phyloP scores from a whole-genome alignment of 257 asterid genomes.

The Verbascum thapsus region DNA sequence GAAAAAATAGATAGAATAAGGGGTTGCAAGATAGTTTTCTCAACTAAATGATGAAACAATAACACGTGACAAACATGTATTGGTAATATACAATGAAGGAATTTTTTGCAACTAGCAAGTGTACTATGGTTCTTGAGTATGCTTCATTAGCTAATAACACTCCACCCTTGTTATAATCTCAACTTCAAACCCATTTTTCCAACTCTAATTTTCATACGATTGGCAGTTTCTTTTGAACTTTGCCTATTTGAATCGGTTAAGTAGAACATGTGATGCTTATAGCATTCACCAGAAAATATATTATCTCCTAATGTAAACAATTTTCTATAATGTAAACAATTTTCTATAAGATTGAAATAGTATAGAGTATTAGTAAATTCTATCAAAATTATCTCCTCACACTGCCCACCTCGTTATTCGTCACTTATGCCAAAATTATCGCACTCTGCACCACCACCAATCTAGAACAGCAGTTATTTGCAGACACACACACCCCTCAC shows the following conservation, averaged over 20 bases:
- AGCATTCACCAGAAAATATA: too few species aligned
- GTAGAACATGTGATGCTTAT: not conserved
- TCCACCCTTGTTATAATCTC: slow-evolving; percentile 13
- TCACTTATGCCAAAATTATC: not conserved
- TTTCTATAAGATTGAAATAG: too few species aligned
- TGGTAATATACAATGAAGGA: slow-evolving; percentile 11
- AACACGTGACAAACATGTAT: not conserved
- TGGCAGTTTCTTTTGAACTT: too few species aligned
- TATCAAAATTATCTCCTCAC: not conserved
- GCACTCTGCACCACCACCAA: not conserved
- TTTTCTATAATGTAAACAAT: too few species aligned
- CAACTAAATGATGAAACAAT: too few species aligned
- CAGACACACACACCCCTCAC: not conserved
- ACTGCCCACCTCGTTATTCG: not conserved
- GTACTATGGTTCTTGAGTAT: slow-evolving; percentile 12
- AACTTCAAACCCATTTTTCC: slow-evolving; percentile 9
- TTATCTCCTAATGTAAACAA: too few species aligned
- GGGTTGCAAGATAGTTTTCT: too few species aligned
- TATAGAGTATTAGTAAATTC: not conserved
- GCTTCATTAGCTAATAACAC: slow-evolving; percentile 1
- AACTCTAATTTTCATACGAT: not conserved
- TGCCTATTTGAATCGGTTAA: not conserved
- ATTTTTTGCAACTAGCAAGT: slow-evolving; percentile 12
- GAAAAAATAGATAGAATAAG: too few species aligned
- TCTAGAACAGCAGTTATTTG: not conserved